Evolutionary conservation across 768 basidiomycete genomes (phyloP).

Genomic region (Leucocoprinus leucothites): DNA sequence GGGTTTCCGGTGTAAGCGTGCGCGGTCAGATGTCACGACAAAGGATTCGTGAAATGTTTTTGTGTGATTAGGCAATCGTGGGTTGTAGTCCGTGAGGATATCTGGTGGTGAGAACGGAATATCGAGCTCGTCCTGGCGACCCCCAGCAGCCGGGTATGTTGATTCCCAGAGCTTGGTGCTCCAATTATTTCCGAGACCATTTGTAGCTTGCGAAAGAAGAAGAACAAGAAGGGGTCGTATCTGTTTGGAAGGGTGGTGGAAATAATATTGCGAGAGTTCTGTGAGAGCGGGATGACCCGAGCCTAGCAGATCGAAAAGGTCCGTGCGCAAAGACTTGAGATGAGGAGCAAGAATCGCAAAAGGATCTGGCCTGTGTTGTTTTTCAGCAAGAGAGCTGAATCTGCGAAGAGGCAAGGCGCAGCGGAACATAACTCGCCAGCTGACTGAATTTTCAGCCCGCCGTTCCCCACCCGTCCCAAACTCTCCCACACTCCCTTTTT

Average conservation of each 20-base stretch:
- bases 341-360: slow-evolving; percentile 66
- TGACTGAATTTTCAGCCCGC: no score
- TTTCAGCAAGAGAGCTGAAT: slow-evolving; percentile 2
- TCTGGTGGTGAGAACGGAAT: slow-evolving; percentile 67
- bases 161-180: slow-evolving; percentile 53
- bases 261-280: no score
- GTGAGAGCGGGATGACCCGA: no score
- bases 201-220: slow-evolving; percentile 84
- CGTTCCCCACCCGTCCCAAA: no score
- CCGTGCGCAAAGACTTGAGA: slow-evolving; percentile 61
- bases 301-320: slow-evolving; percentile 70
- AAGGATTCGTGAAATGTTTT: slow-evolving; percentile 48
- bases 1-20: slow-evolving; percentile 25
- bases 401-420: background rate
- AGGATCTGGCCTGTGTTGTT: slow-evolving; percentile 47
- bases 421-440: slow-evolving; percentile 2
- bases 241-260: slow-evolving; percentile 86
- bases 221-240: slow-evolving; percentile 84
- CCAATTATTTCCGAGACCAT: slow-evolving; percentile 77
- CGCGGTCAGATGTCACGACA: slow-evolving; percentile 29
- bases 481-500: no score
- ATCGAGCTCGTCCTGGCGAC: slow-evolving; percentile 59
- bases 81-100: slow-evolving; percentile 90
- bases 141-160: slow-evolving; percentile 44
- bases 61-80: slow-evolving; percentile 63